These are phyloP conservation scores for Apophysomyces ossiformis DNA, from an alignment of 371 early-diverging fungal genomes.

Conservation along the genomic window DNA sequence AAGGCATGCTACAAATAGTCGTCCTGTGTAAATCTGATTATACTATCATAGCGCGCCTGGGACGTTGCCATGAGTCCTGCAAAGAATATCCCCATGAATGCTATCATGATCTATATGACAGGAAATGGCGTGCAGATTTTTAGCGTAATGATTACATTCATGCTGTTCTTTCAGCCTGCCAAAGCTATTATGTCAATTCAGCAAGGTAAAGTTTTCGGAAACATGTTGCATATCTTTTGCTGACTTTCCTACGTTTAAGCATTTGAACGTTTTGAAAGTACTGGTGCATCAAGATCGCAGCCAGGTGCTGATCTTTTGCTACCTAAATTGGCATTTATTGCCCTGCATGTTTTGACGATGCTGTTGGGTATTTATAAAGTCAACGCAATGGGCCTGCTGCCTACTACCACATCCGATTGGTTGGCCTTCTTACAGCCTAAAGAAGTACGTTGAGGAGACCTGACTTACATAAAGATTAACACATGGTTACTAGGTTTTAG, in stretches of 20 bases:
- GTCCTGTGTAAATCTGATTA: background rate
- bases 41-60: conserved; percentile 85
- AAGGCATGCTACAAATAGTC: conserved; percentile 26
- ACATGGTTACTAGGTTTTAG: conserved; percentile 23
- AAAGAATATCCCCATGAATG: conserved; percentile 96
- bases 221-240: background rate
- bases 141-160: conserved; percentile 92
- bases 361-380: conserved; percentile 90
- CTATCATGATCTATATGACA: conserved; percentile 98
- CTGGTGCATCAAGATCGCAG: conserved; percentile 44
- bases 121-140: conserved; percentile 96
- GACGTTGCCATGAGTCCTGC: conserved; percentile 92
- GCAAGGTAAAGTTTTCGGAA: conserved; percentile 53
- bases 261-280: conserved; percentile 70
- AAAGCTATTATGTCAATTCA: conserved; percentile 77
- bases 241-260: conserved; percentile 39
- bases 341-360: conserved; percentile 79
- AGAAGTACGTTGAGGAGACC: conserved; percentile 19
- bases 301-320: conserved; percentile 59
- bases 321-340: conserved; percentile 83
- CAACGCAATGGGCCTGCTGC: conserved; percentile 93
- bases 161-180: conserved; percentile 91
- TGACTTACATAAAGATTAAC: background rate
- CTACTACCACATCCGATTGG: conserved; percentile 95
- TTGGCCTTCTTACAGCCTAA: conserved; percentile 90